Conservation (phyloP, 2,329 filamentous ascomycete species). For the Elsinoe batatas region DNA sequence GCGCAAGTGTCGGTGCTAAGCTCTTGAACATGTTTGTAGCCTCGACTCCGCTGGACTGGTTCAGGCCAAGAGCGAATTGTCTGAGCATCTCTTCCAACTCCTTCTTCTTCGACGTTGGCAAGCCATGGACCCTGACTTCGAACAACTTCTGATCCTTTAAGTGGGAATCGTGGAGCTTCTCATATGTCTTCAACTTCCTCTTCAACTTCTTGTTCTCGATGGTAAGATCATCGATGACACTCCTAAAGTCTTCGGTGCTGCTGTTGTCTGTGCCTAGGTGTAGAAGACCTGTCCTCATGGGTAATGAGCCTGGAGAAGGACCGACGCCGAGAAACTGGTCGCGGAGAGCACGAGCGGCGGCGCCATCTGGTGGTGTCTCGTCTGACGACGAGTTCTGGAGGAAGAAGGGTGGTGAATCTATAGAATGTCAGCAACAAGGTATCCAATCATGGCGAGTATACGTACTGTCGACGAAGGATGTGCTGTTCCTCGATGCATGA, state of each 20-base stretch:
- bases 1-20: conserved; percentile 38
- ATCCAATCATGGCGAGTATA: neutral
- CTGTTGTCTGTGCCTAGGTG: conserved; percentile 38
- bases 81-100: conserved; percentile 66
- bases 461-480: conserved; percentile 35
- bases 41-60: conserved; percentile 33
- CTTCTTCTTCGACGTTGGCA: conserved; percentile 62
- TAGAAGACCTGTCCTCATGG: conserved; percentile 27
- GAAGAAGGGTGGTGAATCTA: conserved; percentile 36
- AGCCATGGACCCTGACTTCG: conserved; percentile 67
- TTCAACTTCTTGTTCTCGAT: conserved; percentile 73
- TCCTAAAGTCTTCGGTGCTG: conserved; percentile 64
- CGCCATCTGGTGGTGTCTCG: conserved; percentile 19
- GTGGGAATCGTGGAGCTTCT: conserved; percentile 55
- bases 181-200: conserved; percentile 61
- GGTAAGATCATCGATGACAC: conserved; percentile 80
- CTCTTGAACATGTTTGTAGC: conserved; percentile 15
- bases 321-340: neutral
- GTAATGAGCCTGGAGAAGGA: neutral
- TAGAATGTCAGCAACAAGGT: conserved; percentile 3
- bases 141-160: conserved; percentile 69
- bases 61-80: conserved; percentile 57
- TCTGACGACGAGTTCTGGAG: conserved; percentile 33
- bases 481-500: conserved; percentile 30
- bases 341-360: neutral